Evolutionary conservation across 2,329 filamentous ascomycete genomes (phyloP), one percentile per base, ranked within the genome.

Genomic region (Domatiomyces catenatus): DNA sequence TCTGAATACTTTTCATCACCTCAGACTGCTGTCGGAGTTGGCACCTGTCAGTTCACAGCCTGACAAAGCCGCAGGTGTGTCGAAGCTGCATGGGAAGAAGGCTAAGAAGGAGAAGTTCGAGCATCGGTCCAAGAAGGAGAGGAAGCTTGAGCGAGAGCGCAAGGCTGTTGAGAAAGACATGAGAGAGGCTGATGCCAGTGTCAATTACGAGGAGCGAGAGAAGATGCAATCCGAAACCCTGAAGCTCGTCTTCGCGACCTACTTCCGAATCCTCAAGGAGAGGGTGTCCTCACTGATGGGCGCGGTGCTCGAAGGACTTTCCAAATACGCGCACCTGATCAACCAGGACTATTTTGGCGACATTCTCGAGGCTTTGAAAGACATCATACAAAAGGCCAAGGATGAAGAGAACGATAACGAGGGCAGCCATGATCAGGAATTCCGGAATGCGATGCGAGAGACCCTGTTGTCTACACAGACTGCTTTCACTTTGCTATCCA

Each of bases 321-420:
- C 90, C 48, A 88, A 88, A 63, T 98, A 94, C 64, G 83, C 89
- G 2, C 92, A 95, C 64, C 76, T 98, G 53, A 98, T 98, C 74
- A 98, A 98, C 70, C 88, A 98, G 63, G 87, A 98, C 64, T 96
- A 98, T 72, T 98, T 98, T 61, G 92, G 90, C 24, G 92, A 98
- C 63, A 75, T 98, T 26, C 77, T 98, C 8, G 92, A 96, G 68
- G 90, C 88, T 0, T 74, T 98, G 42, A 93, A 94, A 66, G 92
- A 98, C 56, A 77, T 98, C 44, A 90, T 96, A 60, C 78, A 80
- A 3, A 79, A 89, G 58, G 83, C 84, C 48, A 77, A 83, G 44
- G 60, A 62, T 18, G 52, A 50, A 1, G 72, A 75, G 0, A 71
- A 75, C 15, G 73, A 72, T 2, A 65, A 69, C 42, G 66, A 66